A percentile compares a stretch with the other conserved stretches of the same genome.
Evolutionary conservation across 192 early-diverging fungal species (phyloP).

Genomic region (Backusella australiensis): DNA sequence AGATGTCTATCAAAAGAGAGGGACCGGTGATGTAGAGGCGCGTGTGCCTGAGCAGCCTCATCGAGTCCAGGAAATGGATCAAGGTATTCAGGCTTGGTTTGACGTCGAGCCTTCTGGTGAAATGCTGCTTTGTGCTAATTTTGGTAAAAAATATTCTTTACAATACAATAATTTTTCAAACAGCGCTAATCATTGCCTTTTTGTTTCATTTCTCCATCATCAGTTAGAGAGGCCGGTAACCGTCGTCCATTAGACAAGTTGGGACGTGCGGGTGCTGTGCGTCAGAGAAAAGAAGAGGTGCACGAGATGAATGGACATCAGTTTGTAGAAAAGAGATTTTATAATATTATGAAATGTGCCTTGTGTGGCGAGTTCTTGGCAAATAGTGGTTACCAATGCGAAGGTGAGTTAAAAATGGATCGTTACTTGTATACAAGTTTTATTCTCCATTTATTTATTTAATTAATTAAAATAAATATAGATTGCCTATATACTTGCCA

Average conservation of each 20-base stretch:
- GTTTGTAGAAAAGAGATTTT: constrained; percentile 87
- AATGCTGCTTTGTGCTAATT: constrained; percentile 82
- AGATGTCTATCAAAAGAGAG: constrained; percentile 23
- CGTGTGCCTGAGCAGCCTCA: not conserved
- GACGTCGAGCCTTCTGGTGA: constrained; percentile 95
- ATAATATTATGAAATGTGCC: constrained; percentile 98
- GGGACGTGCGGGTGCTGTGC: constrained; percentile 78
- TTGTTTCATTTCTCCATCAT: not conserved
- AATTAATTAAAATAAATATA: constrained; percentile 16
- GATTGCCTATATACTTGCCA: constrained; percentile 95
- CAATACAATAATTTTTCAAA: not conserved
- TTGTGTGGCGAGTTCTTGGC: constrained; percentile 93
- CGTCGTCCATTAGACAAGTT: constrained; percentile 53
- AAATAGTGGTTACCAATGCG: constrained; percentile 89
- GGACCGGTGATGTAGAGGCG: not conserved
- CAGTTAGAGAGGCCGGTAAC: constrained; percentile 53
- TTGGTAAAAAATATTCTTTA: constrained; percentile 51
- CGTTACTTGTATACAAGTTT: not conserved
- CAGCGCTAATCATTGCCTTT: not conserved
- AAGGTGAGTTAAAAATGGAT: constrained; percentile 51
- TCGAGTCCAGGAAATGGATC: constrained; percentile 15
- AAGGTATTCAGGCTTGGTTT: constrained; percentile 79
- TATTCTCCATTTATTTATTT: not conserved
- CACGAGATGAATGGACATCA: constrained; percentile 92
- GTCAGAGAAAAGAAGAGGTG: constrained; percentile 79